These are phyloP conservation scores for Aureobasidium sp. DNA, from an alignment of 2,329 filamentous ascomycete species.

Conservation along the genomic window DNA sequence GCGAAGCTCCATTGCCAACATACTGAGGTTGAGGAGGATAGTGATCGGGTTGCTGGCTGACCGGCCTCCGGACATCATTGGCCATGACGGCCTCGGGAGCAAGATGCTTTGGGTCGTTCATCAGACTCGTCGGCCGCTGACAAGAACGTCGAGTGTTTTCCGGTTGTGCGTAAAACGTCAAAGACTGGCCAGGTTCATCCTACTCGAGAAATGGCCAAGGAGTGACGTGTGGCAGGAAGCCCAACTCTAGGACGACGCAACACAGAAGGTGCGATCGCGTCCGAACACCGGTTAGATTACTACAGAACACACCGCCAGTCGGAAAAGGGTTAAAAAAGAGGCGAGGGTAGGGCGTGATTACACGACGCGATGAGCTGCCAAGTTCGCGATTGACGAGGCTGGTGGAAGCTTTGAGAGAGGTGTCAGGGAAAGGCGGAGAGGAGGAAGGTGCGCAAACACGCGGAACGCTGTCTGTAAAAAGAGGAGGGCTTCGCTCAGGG, in stretches of 20 bases:
- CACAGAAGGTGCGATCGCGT: conserved; percentile 2
- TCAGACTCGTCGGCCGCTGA: background rate
- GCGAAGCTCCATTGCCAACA: conserved; percentile 5
- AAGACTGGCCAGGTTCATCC: background rate
- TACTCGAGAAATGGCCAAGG: background rate
- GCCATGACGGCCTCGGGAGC: conserved; percentile 8
- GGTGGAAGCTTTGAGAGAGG: background rate
- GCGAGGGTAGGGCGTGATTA: background rate
- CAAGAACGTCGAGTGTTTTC: background rate
- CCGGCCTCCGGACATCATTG: background rate
- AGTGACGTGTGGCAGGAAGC: conserved; percentile 7
- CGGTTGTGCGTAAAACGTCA: background rate
- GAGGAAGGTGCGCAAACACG: conserved; percentile 7
- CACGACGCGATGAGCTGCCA: conserved; percentile 5
- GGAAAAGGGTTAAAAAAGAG: background rate
- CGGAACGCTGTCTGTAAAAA: background rate
- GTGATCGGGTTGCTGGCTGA: conserved; percentile 10
- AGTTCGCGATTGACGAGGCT: conserved; percentile 5
- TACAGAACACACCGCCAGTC: conserved; percentile 3
- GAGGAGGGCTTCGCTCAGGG: background rate
- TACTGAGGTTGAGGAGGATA: conserved; percentile 5
- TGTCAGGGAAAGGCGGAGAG: conserved; percentile 1
- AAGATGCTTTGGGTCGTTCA: conserved; percentile 8
- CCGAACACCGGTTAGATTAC: background rate
- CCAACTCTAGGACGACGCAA: conserved; percentile 1